These are phyloP conservation scores for Saccharomycopsis phalli DNA, from an alignment of 1,139 yeast species.

Conservation along the genomic window DNA sequence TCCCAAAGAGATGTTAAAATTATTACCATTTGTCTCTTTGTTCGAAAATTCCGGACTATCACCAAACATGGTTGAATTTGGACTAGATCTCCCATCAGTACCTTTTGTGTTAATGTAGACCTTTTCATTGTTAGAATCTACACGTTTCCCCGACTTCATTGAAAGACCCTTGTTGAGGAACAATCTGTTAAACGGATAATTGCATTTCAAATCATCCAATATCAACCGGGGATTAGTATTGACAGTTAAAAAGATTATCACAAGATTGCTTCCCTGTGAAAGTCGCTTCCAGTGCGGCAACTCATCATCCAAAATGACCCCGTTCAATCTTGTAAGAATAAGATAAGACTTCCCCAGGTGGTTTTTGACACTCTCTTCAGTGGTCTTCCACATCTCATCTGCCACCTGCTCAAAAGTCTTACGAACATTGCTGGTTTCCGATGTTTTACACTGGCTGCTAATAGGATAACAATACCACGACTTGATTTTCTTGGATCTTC, in stretches of 20 bases:
- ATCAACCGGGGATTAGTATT: slow-evolving; percentile 53
- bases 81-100: background rate
- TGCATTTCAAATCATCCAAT: slow-evolving; percentile 31
- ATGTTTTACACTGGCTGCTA: slow-evolving; percentile 25
- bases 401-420: slow-evolving; percentile 42
- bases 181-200: slow-evolving; percentile 29
- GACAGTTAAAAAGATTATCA: slow-evolving; percentile 65
- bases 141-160: slow-evolving; percentile 24
- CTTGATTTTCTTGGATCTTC: slow-evolving; percentile 51
- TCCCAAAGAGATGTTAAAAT: slow-evolving; percentile 21
- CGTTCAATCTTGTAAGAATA: slow-evolving; percentile 59
- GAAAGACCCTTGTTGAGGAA: slow-evolving; percentile 20
- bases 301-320: slow-evolving; percentile 73
- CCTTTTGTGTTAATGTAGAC: slow-evolving; percentile 1
- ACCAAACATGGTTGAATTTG: background rate
- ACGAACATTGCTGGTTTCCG: slow-evolving; percentile 23
- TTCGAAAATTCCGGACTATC: slow-evolving; percentile 24
- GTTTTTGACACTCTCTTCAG: slow-evolving; percentile 32
- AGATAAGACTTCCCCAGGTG: slow-evolving; percentile 50
- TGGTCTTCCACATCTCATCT: slow-evolving; percentile 49
- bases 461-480: slow-evolving; percentile 54
- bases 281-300: slow-evolving; percentile 67
- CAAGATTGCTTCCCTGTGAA: slow-evolving; percentile 46
- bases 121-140: slow-evolving; percentile 19
- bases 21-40: no score